Base-by-base conservation (phyloP, 345 rosid genomes). In the Arabidopsis suecica region DNA sequence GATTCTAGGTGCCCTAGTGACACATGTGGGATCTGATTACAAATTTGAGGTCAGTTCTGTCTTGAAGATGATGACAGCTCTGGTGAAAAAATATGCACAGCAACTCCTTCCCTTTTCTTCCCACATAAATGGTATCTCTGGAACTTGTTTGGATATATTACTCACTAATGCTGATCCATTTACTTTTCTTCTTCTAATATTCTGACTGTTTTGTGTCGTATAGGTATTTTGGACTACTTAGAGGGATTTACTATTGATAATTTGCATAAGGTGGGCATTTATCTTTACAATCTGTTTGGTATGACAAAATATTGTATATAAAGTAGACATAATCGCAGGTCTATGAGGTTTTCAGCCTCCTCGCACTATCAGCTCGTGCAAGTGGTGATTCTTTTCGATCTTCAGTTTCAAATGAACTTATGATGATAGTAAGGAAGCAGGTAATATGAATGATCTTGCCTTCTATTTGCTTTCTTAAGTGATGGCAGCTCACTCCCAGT, bases 181-280 rank as follows among this genome's bases (percentile, higher is more conserved):
- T 72, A n/a, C 9, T 32, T 57, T 72, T 25, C 36, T 16, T 66
- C 40, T 51, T 44, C 18, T 25, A 50, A 7, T 61, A 44, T 62
- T 64, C 51, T 77, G 59, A 51, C 78, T 69, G 3, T 61, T 16
- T 22, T 34, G 23, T 67, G n/a, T 56, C 12, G 28, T 58, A 56
- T 68, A 92, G 97, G 97, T 77, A 82, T 92, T 72, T 79, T 92
- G 87, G 97, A 92, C 81, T 92, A 88, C 85, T 82, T 92, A 87
- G 97, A 92, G 85, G 92, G 88, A 18, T 88, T 89, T 81, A 80
- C 77, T 73, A 58, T 81, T 68, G 92, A 86, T 70, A 87, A 86
- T 81, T 79, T 92, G 72, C 91, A 87, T 67, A 89, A 86, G 94
- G 96, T 87, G 41, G 75, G 72, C 48, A 61, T 28, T 62, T 67